Evolutionary conservation across 768 basidiomycete genomes (phyloP), one percentile per base, ranked within the genome.

Genomic region (Xanthoconium purpureum): DNA sequence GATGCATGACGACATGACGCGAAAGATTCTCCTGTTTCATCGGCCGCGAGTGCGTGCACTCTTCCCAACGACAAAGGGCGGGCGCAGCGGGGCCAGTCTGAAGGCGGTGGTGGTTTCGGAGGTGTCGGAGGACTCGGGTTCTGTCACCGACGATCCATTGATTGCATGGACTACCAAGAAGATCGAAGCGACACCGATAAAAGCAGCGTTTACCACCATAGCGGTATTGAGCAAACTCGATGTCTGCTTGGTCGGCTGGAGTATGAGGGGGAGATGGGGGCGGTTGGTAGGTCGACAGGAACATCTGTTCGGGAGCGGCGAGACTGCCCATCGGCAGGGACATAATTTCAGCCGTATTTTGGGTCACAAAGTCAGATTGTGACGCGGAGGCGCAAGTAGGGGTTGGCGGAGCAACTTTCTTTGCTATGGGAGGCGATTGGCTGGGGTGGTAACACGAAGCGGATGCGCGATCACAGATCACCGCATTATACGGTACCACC

Each of bases 11-110:
- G 14, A 71, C 52, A 42, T 71, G 70, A 10, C 70, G 69, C 2
- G 71, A 60, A 3, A 71, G 69, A 15, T 72, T 71, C 53, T 71
- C 70, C 55, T 68, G 70, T 50, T 67, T 71, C 67, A 71, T 67
- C 55, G 50, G 43, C 55, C 55, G 49, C 13, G 57, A 17, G 50
- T 65, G 66, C 13, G 59, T 60, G 39, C 71, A 71, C 42, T 38
- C 49, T 11, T 59, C 57, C 70, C 71, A 72, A 5, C 20, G 63
- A 37, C 70, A 71, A 18, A 20, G 0, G 2, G 62, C 59, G 13
- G 60, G 56, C 14, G n/a, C 5, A 6, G 63, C 52, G 11, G 61
- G 56, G 17, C 56, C 63, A 0, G 50, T 62, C 14, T 64, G 56
- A 10, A 65, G 58, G 30, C 45, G 62, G 20, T 71, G 69, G 47